Percentiles rank a stretch among this genome's conserved stretches.
These are phyloP conservation scores for Fusarium brevicatenulatum DNA, from an alignment of 2,329 filamentous ascomycete species.

Conservation along the genomic window DNA sequence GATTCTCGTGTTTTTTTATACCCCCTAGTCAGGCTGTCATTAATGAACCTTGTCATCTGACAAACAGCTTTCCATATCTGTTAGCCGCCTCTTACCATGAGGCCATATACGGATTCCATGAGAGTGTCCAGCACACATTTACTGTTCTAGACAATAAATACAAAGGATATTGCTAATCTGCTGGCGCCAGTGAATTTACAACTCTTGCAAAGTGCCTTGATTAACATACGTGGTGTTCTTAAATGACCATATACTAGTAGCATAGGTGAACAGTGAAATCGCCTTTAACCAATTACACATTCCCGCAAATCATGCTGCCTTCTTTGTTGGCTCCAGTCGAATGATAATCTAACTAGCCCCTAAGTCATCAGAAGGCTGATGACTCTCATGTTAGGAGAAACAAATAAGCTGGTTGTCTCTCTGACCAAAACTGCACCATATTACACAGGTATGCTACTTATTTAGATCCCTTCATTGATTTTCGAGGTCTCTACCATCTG, in stretches of 20 bases:
- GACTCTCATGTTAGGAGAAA: neutral
- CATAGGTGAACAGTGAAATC: neutral
- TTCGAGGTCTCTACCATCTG: neutral
- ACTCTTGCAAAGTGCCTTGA: neutral
- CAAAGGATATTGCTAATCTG: slow-evolving; percentile 4
- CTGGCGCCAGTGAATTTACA: slow-evolving; percentile 3
- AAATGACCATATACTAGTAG: neutral
- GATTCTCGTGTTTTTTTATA: too few relatives aligned
- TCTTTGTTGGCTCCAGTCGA: neutral
- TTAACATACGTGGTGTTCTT: neutral
- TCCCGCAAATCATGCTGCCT: neutral
- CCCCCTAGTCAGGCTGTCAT: neutral
- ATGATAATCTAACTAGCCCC: neutral
- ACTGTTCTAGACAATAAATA: neutral
- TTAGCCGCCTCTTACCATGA: neutral
- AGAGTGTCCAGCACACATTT: neutral
- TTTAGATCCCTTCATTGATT: neutral
- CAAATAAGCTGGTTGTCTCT: neutral
- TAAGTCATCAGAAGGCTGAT: neutral
- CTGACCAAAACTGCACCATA: neutral
- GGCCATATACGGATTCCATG: neutral
- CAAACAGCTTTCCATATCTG: neutral
- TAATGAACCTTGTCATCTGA: neutral
- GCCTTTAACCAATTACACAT: neutral
- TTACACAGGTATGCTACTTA: neutral